These are phyloP conservation scores for Boletus mariae DNA, from an alignment of 1,284 basidiomycete genomes.

Conservation along the genomic window DNA sequence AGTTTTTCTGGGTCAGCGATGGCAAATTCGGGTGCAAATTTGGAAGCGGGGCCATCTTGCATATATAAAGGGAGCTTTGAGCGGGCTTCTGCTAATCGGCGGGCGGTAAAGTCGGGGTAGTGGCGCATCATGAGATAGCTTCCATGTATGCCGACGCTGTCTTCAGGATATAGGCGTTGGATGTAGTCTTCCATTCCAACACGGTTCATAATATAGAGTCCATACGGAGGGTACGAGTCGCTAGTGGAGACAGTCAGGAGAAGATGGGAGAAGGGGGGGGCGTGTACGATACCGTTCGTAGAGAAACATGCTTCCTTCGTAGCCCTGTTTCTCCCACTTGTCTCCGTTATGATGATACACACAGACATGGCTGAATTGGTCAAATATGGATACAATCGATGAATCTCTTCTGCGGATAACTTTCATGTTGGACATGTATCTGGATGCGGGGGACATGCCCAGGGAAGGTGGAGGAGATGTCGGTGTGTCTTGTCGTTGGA, in stretches of 20 bases:
- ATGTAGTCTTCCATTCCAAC: conserved; percentile 83
- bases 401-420: conserved; percentile 80
- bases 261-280: neutral
- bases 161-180: conserved; percentile 74
- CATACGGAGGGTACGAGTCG: conserved; percentile 74
- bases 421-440: conserved; percentile 78
- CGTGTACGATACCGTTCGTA: conserved; percentile 62
- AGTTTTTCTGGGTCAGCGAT: conserved; percentile 38
- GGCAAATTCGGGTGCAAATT: conserved; percentile 47
- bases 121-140: conserved; percentile 74
- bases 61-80: conserved; percentile 30
- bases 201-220: conserved; percentile 85
- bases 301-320: conserved; percentile 86
- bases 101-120: conserved; percentile 64
- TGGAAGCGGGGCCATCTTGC: conserved; percentile 37
- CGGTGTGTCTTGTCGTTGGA: no score
- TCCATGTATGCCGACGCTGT: conserved; percentile 64
- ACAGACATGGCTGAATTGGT: conserved; percentile 83
- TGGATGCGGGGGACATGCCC: conserved; percentile 54
- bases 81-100: conserved; percentile 39
- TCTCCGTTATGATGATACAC: conserved; percentile 68
- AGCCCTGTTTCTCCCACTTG: conserved; percentile 82
- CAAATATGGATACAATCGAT: conserved; percentile 74
- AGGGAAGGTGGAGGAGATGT: conserved; percentile 15
- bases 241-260: conserved; percentile 32